These are phyloP conservation scores for Xylona heveae DNA, from an alignment of 495 filamentous ascomycete genomes.

Conservation along the genomic window DNA sequence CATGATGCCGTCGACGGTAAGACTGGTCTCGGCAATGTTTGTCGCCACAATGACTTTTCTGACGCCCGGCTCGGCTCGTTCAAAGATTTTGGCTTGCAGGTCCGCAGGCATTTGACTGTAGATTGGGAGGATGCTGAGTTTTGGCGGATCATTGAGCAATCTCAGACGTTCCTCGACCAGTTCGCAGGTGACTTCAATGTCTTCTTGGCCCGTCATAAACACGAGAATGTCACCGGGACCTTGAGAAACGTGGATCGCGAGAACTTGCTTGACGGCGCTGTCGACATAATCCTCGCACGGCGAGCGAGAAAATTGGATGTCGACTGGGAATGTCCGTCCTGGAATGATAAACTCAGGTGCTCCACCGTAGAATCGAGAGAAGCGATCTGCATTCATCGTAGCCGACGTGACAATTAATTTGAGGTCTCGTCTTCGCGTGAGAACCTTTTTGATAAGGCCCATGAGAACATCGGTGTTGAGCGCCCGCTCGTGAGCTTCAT, in stretches of 20 bases:
- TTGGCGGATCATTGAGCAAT: constrained; percentile 80
- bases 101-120: constrained; percentile 99
- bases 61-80: constrained; percentile 71
- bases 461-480: constrained; percentile 95
- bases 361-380: constrained; percentile 92
- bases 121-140: constrained; percentile 87
- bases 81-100: constrained; percentile 93
- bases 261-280: constrained; percentile 84
- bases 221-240: constrained; percentile 83
- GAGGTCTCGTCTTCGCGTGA: constrained; percentile 72
- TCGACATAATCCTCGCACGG: constrained; percentile 98
- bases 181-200: constrained; percentile 94
- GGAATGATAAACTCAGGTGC: constrained; percentile 96
- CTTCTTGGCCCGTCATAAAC: constrained; percentile 99
- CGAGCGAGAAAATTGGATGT: constrained; percentile 85
- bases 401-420: constrained; percentile 97
- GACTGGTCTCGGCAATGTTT: constrained; percentile 93
- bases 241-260: constrained; percentile 94
- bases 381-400: constrained; percentile 95
- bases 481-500: constrained; percentile 94
- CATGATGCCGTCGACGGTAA: constrained; percentile 99
- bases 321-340: constrained; percentile 90
- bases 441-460: constrained; percentile 92
- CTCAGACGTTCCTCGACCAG: constrained; percentile 76
- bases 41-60: constrained; percentile 97